A percentile compares a stretch with the other conserved stretches of the same genome.
Conservation (phyloP, 108 stramenopile species). For the Pseudonitzschia pungens region DNA sequence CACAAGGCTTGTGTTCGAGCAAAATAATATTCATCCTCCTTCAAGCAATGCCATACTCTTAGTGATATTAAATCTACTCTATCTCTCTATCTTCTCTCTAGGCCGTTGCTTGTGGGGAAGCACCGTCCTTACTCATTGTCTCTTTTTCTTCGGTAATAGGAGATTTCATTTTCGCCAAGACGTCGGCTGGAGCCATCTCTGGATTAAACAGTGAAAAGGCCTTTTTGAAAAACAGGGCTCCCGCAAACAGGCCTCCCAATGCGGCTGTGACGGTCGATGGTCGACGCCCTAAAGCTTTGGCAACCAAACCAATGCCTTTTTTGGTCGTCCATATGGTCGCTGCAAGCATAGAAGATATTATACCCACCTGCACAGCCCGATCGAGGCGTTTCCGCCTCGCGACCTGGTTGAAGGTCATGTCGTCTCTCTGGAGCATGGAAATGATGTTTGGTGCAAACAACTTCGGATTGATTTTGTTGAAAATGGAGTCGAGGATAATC, state of each 20-base stretch:
- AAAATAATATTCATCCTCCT: no score
- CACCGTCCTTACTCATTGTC: not conserved
- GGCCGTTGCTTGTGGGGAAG: not conserved
- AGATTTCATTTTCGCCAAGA: constrained; percentile 39
- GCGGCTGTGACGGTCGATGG: constrained; percentile 35
- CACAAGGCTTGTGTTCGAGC: no score
- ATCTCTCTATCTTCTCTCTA: no score
- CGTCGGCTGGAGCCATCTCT: constrained; percentile 58
- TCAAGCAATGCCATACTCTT: no score
- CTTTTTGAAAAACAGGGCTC: constrained; percentile 31
- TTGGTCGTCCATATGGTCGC: not conserved
- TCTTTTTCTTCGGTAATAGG: constrained; percentile 18
- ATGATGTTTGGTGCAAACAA: constrained; percentile 85
- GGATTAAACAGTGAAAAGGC: constrained; percentile 36
- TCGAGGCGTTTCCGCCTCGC: constrained; percentile 58
- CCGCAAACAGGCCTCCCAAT: constrained; percentile 17
- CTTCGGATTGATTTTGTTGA: constrained; percentile 62
- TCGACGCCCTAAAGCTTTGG: constrained; percentile 38
- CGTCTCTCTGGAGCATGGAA: constrained; percentile 78
- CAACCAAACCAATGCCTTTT: constrained; percentile 10
- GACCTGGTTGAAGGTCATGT: constrained; percentile 52
- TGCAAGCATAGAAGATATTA: constrained; percentile 24
- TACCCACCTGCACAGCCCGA: constrained; percentile 47
- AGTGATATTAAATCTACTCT: no score
- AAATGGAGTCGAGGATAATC: constrained; percentile 84